Base-by-base conservation (phyloP, 495 filamentous ascomycete genomes). In the Podospora appendiculata region DNA sequence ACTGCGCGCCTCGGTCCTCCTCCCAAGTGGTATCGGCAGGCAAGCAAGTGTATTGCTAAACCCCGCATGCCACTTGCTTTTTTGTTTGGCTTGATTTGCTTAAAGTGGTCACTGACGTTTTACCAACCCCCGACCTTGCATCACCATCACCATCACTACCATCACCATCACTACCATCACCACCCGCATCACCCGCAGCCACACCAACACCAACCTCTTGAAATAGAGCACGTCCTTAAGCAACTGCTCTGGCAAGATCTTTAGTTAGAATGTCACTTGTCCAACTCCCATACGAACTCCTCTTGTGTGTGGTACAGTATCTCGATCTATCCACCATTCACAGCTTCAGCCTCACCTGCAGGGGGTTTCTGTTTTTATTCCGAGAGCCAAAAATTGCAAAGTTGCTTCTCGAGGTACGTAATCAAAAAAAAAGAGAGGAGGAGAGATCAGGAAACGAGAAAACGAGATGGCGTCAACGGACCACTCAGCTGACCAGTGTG, bases 311-410 rank as follows among this genome's bases (percentile, higher is more conserved):
- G 45, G 73, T 83, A 42, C 66, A 74, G 9, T 66, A 76, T 50
- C 65, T 84, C 41, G 61, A 72, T 41, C 66, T 83, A 32, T 66
- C 76, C 54, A 78, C 84, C 55, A 54, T 77, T 33, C 65, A 75
- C 17, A 62, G 70, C 53, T 60, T 83, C 19, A 74, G 71, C 32
- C 58, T 73, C 41, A 73, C 77, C 39, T 81, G 80, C 58, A 73
- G 67, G 9, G 64, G 72, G 13, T 71, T 90, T 14, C 67, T 73
- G 51, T 73, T 64, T 46, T 61, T 84, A 11, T 61, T 84, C 47
- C 59, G 71, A 10, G 84, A 85, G 51, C 75, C 82, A n/a, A 76
- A 74, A 8, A 81, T 89, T 43, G 82, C 83, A 36, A 78, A 76
- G 40, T 70, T 70, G 42, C 69, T 79, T 1, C 72, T 88, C 32